Conservation (phyloP, 495 filamentous ascomycete species). For the Aspergillus taichungensis region DNA sequence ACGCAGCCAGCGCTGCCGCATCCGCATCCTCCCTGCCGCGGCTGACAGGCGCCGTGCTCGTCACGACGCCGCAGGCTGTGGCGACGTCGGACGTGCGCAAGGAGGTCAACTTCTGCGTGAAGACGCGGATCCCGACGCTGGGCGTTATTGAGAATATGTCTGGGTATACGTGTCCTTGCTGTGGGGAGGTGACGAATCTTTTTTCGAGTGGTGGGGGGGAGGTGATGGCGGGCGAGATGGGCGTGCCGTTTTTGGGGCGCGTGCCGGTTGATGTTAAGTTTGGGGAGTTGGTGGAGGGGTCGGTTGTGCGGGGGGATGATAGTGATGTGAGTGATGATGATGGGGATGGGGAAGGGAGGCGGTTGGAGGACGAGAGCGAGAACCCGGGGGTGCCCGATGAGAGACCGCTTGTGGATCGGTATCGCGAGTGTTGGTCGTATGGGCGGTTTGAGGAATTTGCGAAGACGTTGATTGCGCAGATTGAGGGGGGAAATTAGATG, state of each 20-base stretch:
- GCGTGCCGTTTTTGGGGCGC: constrained; percentile 72
- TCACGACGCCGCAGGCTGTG: constrained; percentile 93
- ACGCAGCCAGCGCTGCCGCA: constrained; percentile 17
- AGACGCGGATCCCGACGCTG: constrained; percentile 71
- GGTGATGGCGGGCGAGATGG: constrained; percentile 82
- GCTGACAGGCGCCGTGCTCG: constrained; percentile 75
- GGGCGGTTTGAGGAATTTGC: constrained; percentile 65
- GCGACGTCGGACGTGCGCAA: constrained; percentile 90
- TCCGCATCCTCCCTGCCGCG: constrained; percentile 26
- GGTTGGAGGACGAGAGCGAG: no score
- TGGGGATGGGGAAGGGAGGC: constrained; percentile 36
- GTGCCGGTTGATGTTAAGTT: constrained; percentile 81
- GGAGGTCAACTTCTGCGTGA: constrained; percentile 90
- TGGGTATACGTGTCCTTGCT: constrained; percentile 92
- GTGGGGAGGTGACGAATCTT: constrained; percentile 85
- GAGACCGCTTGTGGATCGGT: constrained; percentile 64
- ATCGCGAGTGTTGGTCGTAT: constrained; percentile 66
- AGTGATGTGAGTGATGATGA: constrained; percentile 28
- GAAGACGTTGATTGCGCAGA: constrained; percentile 38
- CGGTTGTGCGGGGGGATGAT: constrained; percentile 29
- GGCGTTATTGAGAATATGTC: constrained; percentile 98
- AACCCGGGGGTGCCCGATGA: constrained; percentile 37
- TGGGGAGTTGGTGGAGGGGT: constrained; percentile 57
- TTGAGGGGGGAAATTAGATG: constrained; percentile 18
- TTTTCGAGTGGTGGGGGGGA: constrained; percentile 85